Percentiles rank a stretch among this genome's conserved stretches.
Conservation (phyloP, 1,284 basidiomycete species). For the Boletellus dicymbophilus region DNA sequence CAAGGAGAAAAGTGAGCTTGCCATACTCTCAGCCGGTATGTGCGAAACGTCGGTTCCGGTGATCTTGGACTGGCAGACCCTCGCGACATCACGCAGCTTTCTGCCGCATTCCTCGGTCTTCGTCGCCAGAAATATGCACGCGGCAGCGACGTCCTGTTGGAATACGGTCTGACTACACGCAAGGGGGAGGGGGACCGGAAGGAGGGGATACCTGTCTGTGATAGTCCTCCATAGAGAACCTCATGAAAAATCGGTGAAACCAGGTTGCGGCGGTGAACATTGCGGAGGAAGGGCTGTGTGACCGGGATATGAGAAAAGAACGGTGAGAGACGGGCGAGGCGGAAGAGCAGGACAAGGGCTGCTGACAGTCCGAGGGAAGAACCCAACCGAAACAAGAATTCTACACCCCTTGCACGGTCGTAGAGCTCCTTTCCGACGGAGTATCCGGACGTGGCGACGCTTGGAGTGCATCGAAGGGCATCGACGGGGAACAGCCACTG, state of each 20-base stretch:
- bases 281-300: slow-evolving; percentile 67
- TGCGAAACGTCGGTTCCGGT: slow-evolving; percentile 54
- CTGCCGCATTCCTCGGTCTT: slow-evolving; percentile 90
- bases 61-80: slow-evolving; percentile 74
- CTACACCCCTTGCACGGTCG: slow-evolving; percentile 75
- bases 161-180: slow-evolving; percentile 10
- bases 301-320: slow-evolving; percentile 12
- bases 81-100: slow-evolving; percentile 83
- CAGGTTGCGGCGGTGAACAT: slow-evolving; percentile 86
- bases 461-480: slow-evolving; percentile 59
- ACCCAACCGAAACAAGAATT: slow-evolving; percentile 79
- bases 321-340: slow-evolving; percentile 16
- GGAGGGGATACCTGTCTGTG: slow-evolving; percentile 61
- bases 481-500: slow-evolving; percentile 76
- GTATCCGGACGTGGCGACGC: slow-evolving; percentile 46
- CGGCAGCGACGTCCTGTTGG: slow-evolving; percentile 79
- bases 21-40: slow-evolving; percentile 62
- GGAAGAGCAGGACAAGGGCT: slow-evolving; percentile 10
- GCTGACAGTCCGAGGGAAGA: slow-evolving; percentile 73
- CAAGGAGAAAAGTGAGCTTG: slow-evolving; percentile 30
- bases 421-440: slow-evolving; percentile 67
- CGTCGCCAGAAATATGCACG: slow-evolving; percentile 89
- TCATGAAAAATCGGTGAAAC: slow-evolving; percentile 96
- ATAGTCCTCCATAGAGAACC: slow-evolving; percentile 84
- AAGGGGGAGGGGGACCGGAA: slow-evolving; percentile 2